phyloP scores from a whole-genome alignment of 805 yeast genomes.

The Schizosaccharomyces osmophilus region DNA sequence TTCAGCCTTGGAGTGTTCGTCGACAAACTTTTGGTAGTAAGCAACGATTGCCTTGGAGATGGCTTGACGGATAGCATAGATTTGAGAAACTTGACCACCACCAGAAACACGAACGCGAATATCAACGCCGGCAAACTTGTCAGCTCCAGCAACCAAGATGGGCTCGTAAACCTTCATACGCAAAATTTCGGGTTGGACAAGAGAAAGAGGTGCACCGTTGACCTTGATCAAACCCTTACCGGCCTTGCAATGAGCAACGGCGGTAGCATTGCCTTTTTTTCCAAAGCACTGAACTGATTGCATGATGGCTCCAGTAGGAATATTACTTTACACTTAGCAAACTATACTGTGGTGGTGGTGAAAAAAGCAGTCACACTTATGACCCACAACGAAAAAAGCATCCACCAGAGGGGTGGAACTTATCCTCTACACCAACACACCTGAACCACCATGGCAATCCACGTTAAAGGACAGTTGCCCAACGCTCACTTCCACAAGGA shows the following conservation, averaged over 20 bases:
- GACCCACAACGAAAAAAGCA: neutral
- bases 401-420: neutral
- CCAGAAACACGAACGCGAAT: constrained; percentile 98
- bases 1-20: constrained; percentile 98
- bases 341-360: neutral
- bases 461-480: constrained; percentile 3
- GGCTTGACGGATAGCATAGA: constrained; percentile 98
- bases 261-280: constrained; percentile 99
- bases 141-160: constrained; percentile 89
- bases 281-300: constrained; percentile 64
- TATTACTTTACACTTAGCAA: constrained; percentile 24
- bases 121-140: constrained; percentile 94
- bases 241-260: constrained; percentile 79
- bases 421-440: constrained; percentile 1
- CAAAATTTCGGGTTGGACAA: constrained; percentile 95
- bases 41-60: constrained; percentile 98
- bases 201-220: constrained; percentile 97
- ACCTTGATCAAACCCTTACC: constrained; percentile 98
- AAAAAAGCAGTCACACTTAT: neutral
- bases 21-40: constrained; percentile 97
- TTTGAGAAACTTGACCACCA: constrained; percentile 99
- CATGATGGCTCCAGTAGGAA: neutral
- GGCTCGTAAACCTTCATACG: constrained; percentile 99
- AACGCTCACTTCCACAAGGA: constrained; percentile 20
- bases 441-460: constrained; percentile 2